Base-by-base conservation (phyloP, 768 basidiomycete species). In the Boletus rubescentipes region DNA sequence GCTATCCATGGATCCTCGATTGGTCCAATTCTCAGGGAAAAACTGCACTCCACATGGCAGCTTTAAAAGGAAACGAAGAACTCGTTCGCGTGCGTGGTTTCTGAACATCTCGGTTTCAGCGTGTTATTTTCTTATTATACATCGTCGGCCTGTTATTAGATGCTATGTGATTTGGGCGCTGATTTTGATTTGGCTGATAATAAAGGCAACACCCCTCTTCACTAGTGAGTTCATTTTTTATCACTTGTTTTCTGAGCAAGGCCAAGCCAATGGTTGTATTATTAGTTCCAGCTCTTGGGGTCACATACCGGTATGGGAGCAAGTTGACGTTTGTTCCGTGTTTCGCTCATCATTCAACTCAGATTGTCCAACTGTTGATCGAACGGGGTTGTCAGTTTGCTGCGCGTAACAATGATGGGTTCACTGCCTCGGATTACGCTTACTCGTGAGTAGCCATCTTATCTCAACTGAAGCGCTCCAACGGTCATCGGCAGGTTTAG, bases 11-110 rank as follows among this genome's bases (percentile, higher is more conserved):
- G 71, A 85, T 91, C 54, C 76, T 95, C 41, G 93, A 98, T 67
- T 97, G 94, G 95, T 88, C 91, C 38, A 95, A 97, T 68, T 74
- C 80, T 7, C 85, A 90, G 37, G 94, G 94, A 16, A 96, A 86
- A 72, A 97, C 95, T 1, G 89, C 93, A 2, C 76, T 97, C 10
- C 94, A 97, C 70, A 80, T 92, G 55, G 91, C 92, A 8, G 83
- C 94, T 44, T 74, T 91, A 50, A 91, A 89, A 54, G 95, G 95
- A 26, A 94, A 94, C 60, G 89, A 93, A 61, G 89, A 89, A 52
- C 84, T 96, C 53, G 93, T 91, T 54, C 77, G 89, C 63, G 93
- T 94, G 65, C 60, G 84, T 79, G 39, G 23, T 34, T 61, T 51
- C 51, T 36, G 46, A 52, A 35, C 43, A 32, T 60, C 56, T 53